A percentile compares a stretch with the other conserved stretches of the same genome.
Conservation (phyloP, 306 rosid species). For the Hippophae tibetana region DNA sequence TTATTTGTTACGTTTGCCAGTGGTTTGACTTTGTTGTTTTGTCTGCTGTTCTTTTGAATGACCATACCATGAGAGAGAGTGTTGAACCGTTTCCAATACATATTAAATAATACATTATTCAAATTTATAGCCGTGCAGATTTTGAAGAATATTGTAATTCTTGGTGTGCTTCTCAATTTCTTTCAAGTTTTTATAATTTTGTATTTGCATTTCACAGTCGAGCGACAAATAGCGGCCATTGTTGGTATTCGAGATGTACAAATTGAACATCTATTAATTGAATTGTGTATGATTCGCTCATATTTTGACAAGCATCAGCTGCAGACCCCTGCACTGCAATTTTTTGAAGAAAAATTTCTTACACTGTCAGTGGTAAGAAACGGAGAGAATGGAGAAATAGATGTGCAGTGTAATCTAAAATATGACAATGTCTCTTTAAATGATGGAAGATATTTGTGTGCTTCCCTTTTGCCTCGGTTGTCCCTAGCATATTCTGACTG, state of each 20-base stretch:
- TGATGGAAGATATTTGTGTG: conserved; percentile 28
- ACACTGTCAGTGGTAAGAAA: conserved; percentile 34
- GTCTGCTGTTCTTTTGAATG: too few species aligned
- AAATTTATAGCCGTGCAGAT: too few species aligned
- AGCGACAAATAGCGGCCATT: conserved; percentile 51
- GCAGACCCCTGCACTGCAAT: conserved; percentile 37
- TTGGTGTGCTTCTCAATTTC: not conserved
- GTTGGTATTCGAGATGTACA: conserved; percentile 76
- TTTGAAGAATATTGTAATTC: not conserved
- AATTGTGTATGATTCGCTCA: conserved; percentile 55
- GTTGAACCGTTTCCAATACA: too few species aligned
- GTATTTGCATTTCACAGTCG: conserved; percentile 25
- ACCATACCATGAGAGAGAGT: too few species aligned
- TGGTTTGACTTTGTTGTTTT: too few species aligned
- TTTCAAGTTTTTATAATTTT: not conserved
- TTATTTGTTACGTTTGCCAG: too few species aligned
- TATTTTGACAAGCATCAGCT: conserved; percentile 48
- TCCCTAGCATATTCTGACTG: conserved; percentile 52
- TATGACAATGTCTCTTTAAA: conserved; percentile 22
- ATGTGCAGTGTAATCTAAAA: conserved; percentile 35
- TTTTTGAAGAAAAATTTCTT: conserved; percentile 42
- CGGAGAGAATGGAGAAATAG: conserved; percentile 30
- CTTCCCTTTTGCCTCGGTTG: conserved; percentile 48
- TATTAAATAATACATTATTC: too few species aligned
- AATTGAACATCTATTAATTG: conserved; percentile 50